Evolutionary conservation across 352 stramenopile genomes (phyloP), one percentile per base, ranked within the genome.

Genomic region (Globisporangium apiculatum): DNA sequence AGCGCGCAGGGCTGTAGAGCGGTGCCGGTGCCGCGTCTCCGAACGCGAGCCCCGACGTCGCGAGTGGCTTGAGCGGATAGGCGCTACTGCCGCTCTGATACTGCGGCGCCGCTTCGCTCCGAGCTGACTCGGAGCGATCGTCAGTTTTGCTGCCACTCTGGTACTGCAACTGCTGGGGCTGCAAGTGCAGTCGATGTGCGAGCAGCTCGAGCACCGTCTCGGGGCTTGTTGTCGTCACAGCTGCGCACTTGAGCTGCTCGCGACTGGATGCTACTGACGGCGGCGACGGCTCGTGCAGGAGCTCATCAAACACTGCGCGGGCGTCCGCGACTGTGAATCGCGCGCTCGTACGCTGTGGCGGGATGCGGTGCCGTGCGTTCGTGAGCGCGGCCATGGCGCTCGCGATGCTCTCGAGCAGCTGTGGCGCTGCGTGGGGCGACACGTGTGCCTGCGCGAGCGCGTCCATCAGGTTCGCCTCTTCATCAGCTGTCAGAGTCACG

Each of bases 311-410:
- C 11, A 71, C 69, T 24, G 65, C 48, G 0, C 66, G 59, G 3
- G 78, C 75, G 9, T 83, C 65, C 4, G 78, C 68, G 14, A 73
- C 58, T 0, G 73, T 72, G 53, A 88, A 88, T 4, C 71, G 57
- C 1, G 73, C 63, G 2, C 62, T 53, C 8, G 51, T 57, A 1
- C 75, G 69, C 36, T 74, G 72, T 10, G 78, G 75, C 9, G 78
- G 75, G 1, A 65, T 31, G 51, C 69, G 62, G 53, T 70, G 66
- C 17, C 69, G 78, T 7, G 64, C 71, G 51, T 68, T 86, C 9
- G 73, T 75, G 48, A 91, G 75, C 7, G 75, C 71, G 12, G 78
- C 75, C 8, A 91, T 65, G 8, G 76, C 75, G 1, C 75, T 84
- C 10, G 81, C 76, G 17, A 89, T 73, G 9, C 64, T 64, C 5